phyloP scores from a whole-genome alignment of 164 flowering plant species.

The Vitis rotundifolia region DNA sequence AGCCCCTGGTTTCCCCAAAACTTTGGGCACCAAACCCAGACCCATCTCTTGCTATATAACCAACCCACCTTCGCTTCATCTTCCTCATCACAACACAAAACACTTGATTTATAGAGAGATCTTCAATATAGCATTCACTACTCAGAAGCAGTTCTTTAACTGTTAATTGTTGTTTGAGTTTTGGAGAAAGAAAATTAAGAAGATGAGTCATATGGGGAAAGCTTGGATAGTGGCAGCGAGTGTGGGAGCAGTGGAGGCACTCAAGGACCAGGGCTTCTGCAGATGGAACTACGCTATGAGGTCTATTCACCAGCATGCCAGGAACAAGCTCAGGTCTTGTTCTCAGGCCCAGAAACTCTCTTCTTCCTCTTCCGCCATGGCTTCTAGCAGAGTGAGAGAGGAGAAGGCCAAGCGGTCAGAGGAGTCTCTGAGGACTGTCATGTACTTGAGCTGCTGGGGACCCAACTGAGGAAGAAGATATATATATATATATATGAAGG shows the following conservation, averaged over 20 bases:
- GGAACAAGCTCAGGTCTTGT: too few relatives aligned
- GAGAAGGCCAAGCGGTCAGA: too few relatives aligned
- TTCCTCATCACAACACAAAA: too few relatives aligned
- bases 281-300: neutral
- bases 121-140: neutral
- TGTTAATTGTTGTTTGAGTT: neutral
- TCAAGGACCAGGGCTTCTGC: constrained; percentile 12
- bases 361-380: neutral
- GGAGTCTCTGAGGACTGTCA: too few relatives aligned
- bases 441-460: too few relatives aligned
- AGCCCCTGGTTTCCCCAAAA: too few relatives aligned
- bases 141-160: neutral
- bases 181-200: neutral
- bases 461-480: too few relatives aligned
- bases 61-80: too few relatives aligned
- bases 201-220: neutral
- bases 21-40: neutral
- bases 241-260: constrained; percentile 12
- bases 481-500: too few relatives aligned
- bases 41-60: neutral
- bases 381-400: too few relatives aligned
- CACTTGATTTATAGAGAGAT: too few relatives aligned
- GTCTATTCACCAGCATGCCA: too few relatives aligned
- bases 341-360: neutral
- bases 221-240: constrained; percentile 1